Percentiles rank a stretch among this genome's conserved stretches.
These are phyloP conservation scores for Globisporangium polare DNA, from an alignment of 352 stramenopile species.

Conservation along the genomic window DNA sequence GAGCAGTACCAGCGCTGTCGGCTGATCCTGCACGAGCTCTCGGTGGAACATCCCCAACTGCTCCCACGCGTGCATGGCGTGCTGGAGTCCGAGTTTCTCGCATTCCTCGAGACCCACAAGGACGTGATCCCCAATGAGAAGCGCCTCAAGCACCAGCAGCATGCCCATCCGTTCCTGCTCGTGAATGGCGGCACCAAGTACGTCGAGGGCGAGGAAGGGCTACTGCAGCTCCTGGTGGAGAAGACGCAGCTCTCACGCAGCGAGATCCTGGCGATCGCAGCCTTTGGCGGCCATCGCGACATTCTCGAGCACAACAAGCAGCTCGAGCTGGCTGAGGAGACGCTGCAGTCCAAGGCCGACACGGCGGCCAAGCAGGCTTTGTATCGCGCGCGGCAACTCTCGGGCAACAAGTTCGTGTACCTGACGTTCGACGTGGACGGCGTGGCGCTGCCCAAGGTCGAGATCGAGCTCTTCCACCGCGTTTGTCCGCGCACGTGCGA, in stretches of 20 bases:
- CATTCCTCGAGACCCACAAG: conserved; percentile 27
- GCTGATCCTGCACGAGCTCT: conserved; percentile 57
- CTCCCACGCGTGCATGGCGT: conserved; percentile 44
- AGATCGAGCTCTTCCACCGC: conserved; percentile 64
- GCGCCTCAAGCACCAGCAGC: conserved; percentile 22
- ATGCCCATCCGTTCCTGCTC: conserved; percentile 43
- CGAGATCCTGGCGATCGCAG: conserved; percentile 50
- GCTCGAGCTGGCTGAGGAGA: conserved; percentile 40
- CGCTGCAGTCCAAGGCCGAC: conserved; percentile 43
- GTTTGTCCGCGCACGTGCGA: conserved; percentile 65
- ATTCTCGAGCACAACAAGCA: conserved; percentile 24
- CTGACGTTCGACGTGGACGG: conserved; percentile 63
- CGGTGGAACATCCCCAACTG: conserved; percentile 43
- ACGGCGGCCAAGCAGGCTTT: conserved; percentile 37
- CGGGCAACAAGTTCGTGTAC: conserved; percentile 54
- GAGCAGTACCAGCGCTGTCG: conserved; percentile 57
- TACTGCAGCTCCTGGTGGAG: conserved; percentile 51
- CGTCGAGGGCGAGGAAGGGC: conserved; percentile 48
- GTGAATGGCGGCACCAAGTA: conserved; percentile 38
- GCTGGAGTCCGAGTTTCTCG: conserved; percentile 54
- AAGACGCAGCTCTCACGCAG: conserved; percentile 44
- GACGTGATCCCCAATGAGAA: conserved; percentile 30
- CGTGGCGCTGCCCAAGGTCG: conserved; percentile 49
- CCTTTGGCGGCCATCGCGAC: conserved; percentile 31
- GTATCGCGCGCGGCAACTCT: conserved; percentile 36